Evolutionary conservation across 768 basidiomycete genomes (phyloP).

Genomic region (Amanita exitialis): DNA sequence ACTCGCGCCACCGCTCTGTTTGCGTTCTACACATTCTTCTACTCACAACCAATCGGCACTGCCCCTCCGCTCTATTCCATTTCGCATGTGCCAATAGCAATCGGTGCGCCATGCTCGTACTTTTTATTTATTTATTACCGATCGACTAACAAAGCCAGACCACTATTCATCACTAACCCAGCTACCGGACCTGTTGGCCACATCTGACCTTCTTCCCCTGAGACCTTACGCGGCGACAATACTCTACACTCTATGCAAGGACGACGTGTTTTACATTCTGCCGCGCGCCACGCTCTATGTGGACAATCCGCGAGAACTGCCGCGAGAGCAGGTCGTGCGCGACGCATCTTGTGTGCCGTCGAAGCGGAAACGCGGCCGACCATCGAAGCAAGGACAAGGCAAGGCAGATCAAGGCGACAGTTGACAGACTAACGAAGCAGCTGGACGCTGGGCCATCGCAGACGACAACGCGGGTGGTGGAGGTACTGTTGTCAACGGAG

Average conservation of each 20-base stretch:
- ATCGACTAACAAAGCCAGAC: slow-evolving; percentile 30
- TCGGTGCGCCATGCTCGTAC: slow-evolving; percentile 29
- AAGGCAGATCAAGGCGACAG: slow-evolving; percentile 39
- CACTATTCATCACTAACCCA: slow-evolving; percentile 36
- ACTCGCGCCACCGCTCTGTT: slow-evolving; percentile 55
- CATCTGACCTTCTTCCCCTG: slow-evolving; percentile 31
- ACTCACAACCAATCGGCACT: slow-evolving; percentile 51
- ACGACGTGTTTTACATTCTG: slow-evolving; percentile 47
- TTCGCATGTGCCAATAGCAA: slow-evolving; percentile 50
- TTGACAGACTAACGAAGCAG: slow-evolving; percentile 41
- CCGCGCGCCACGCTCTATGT: slow-evolving; percentile 41
- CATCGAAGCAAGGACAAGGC: slow-evolving; percentile 50
- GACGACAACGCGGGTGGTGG: neutral
- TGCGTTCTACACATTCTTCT: slow-evolving; percentile 59
- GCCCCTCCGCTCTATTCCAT: slow-evolving; percentile 39
- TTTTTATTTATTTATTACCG: too few species aligned
- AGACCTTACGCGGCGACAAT: slow-evolving; percentile 42
- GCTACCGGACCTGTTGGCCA: slow-evolving; percentile 36
- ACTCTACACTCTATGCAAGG: slow-evolving; percentile 34
- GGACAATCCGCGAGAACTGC: slow-evolving; percentile 54
- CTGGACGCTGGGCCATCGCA: slow-evolving; percentile 19
- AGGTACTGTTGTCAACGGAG: slow-evolving; percentile 8
- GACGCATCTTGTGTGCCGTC: slow-evolving; percentile 14
- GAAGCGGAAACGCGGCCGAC: slow-evolving; percentile 35
- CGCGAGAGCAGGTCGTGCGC: slow-evolving; percentile 50